Conservation (phyloP, 2,329 filamentous ascomycete species). For the Plectosphaerella plurivora region DNA sequence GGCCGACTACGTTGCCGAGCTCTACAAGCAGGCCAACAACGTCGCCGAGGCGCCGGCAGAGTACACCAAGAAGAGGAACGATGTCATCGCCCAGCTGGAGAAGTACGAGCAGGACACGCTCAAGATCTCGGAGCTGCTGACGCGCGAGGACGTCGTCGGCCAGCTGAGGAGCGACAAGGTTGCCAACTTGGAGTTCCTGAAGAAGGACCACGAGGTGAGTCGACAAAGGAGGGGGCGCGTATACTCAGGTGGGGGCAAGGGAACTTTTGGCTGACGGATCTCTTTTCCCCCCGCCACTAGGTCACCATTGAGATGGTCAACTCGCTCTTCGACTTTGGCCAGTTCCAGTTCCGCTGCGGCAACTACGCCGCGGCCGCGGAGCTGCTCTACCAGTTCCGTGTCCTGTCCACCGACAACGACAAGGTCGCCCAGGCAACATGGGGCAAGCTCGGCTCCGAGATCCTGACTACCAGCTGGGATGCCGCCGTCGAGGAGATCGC, state of each 20-base stretch:
- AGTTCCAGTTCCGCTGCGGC: conserved; percentile 97
- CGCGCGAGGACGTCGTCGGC: conserved; percentile 83
- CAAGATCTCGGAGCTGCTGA: conserved; percentile 83
- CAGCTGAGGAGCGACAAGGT: conserved; percentile 95
- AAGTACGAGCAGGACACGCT: conserved; percentile 81
- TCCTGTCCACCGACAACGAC: conserved; percentile 97
- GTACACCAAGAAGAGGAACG: conserved; percentile 83
- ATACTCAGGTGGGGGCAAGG: background rate
- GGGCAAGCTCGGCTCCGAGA: conserved; percentile 96
- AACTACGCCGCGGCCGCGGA: conserved; percentile 89
- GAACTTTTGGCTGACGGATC: conserved; percentile 8
- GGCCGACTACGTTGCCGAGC: conserved; percentile 92
- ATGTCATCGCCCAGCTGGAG: conserved; percentile 78
- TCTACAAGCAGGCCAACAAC: conserved; percentile 86
- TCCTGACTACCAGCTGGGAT: conserved; percentile 94
- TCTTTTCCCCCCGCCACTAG: conserved; percentile 27
- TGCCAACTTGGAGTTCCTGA: conserved; percentile 96
- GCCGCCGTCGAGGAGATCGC: conserved; percentile 83
- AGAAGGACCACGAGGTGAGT: conserved; percentile 87
- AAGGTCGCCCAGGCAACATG: conserved; percentile 93
- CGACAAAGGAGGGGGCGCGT: background rate
- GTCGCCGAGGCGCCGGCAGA: conserved; percentile 75
- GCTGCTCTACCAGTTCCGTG: conserved; percentile 94
- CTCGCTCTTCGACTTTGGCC: conserved; percentile 89
- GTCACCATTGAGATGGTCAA: conserved; percentile 94